Conservation (phyloP, 176 grass and related monocot species). For the Zea luxurians region DNA sequence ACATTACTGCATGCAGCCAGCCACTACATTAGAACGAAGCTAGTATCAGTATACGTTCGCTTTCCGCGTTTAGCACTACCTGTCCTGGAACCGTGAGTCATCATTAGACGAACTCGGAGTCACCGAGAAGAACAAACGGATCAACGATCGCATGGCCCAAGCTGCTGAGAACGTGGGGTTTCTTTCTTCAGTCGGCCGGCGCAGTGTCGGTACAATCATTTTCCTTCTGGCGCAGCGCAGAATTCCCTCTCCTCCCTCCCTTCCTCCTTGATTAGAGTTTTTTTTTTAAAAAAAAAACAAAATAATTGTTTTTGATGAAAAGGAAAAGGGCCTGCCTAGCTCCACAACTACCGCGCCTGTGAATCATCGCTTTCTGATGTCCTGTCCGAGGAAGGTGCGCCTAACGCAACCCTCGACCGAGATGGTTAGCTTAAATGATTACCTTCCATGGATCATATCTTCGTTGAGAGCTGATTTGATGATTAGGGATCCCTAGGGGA, state of each 20-base stretch:
- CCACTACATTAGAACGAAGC: background rate
- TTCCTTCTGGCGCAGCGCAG: constrained; percentile 1
- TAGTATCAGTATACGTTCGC: background rate
- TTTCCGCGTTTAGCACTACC: background rate
- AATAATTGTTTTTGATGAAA: background rate
- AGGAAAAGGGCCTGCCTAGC: background rate
- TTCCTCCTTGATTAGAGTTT: background rate
- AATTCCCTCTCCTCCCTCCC: background rate
- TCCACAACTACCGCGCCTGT: constrained; percentile 42
- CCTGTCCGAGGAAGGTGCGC: constrained; percentile 50
- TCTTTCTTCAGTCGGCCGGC: background rate
- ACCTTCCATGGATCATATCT: constrained; percentile 10
- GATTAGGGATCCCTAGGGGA: no score
- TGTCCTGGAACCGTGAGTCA: background rate
- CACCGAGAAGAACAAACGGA: background rate
- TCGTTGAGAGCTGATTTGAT: no score
- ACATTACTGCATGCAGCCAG: background rate
- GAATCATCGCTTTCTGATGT: constrained; percentile 32
- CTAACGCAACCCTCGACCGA: constrained; percentile 22
- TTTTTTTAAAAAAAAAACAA: background rate
- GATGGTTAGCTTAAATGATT: constrained; percentile 13
- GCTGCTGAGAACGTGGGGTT: background rate
- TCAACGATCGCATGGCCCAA: background rate
- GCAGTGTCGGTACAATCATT: constrained; percentile 1
- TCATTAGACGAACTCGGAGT: background rate